Conservation (phyloP, 1,284 basidiomycete species). For the Ganoderma sinense region DNA sequence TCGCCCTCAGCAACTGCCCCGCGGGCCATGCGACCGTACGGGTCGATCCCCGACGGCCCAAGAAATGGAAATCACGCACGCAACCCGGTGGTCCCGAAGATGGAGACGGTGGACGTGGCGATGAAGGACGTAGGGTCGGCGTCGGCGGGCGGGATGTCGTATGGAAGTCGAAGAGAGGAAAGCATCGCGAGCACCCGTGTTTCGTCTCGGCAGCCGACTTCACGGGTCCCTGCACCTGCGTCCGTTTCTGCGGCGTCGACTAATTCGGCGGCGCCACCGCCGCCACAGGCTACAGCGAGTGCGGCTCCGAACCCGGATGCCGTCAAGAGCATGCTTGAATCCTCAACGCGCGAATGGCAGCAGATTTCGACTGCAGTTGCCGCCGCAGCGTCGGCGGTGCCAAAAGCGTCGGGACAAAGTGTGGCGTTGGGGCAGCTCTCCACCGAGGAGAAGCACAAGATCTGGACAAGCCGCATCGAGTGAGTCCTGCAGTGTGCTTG, state of each 20-base stretch:
- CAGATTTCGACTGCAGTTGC: slow-evolving; percentile 27
- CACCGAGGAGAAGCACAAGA: slow-evolving; percentile 22
- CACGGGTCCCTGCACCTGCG: slow-evolving; percentile 6
- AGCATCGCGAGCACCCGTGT: slow-evolving; percentile 28
- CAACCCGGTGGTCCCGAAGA: slow-evolving; percentile 22
- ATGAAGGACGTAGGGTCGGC: slow-evolving; percentile 20
- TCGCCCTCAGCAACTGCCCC: slow-evolving; percentile 7
- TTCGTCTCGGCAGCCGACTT: slow-evolving; percentile 11
- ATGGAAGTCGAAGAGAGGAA: slow-evolving; percentile 18
- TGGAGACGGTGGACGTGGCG: slow-evolving; percentile 19
- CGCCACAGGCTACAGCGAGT: neutral
- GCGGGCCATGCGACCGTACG: neutral
- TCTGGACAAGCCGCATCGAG: slow-evolving; percentile 31
- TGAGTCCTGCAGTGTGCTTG: slow-evolving; percentile 16
- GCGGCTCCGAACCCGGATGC: slow-evolving; percentile 14
- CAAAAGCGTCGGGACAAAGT: slow-evolving; percentile 3
- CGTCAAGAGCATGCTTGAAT: slow-evolving; percentile 22
- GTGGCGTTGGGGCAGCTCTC: slow-evolving; percentile 6
- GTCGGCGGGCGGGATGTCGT: neutral
- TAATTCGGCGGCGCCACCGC: neutral
- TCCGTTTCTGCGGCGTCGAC: neutral
- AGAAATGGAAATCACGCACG: slow-evolving; percentile 12
- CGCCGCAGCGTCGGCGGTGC: slow-evolving; percentile 21
- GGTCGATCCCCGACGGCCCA: slow-evolving; percentile 16
- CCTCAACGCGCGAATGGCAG: slow-evolving; percentile 23